These are phyloP conservation scores for Podospora didyma DNA, from an alignment of 495 filamentous ascomycete genomes.

Conservation along the genomic window DNA sequence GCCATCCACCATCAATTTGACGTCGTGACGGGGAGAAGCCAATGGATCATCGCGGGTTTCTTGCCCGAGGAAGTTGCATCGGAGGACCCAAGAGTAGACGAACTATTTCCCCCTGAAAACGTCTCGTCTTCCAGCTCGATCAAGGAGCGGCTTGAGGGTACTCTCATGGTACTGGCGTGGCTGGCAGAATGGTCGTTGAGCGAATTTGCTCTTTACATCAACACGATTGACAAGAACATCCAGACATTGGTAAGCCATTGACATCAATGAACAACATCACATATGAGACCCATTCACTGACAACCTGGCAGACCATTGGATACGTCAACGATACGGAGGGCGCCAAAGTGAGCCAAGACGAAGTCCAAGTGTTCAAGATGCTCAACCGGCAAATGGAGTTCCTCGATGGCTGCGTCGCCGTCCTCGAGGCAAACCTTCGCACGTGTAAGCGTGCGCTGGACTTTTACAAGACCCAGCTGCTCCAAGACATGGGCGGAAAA, in stretches of 20 bases:
- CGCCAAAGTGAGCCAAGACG: not conserved
- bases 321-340: not conserved
- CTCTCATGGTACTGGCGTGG: not conserved
- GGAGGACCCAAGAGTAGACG: not conserved
- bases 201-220: conserved; percentile 7
- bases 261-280: not conserved
- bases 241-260: not conserved
- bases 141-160: not conserved
- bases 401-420: conserved; percentile 6
- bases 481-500: not conserved
- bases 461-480: conserved; percentile 1
- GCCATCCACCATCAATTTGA: conserved; percentile 13
- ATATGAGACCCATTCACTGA: not conserved
- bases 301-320: too few relatives aligned
- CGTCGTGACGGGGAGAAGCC: conserved; percentile 3
- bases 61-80: not conserved
- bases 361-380: not conserved
- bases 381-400: conserved; percentile 6
- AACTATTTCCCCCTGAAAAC: not conserved
- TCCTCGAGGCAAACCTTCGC: conserved; percentile 5
- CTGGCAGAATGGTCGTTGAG: conserved; percentile 8
- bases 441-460: not conserved
- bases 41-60: conserved; percentile 7
- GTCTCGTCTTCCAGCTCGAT: not conserved
- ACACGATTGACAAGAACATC: not conserved